phyloP scores from a whole-genome alignment of 1,139 yeast species.

The Zhuliangozyma blackwelliae region DNA sequence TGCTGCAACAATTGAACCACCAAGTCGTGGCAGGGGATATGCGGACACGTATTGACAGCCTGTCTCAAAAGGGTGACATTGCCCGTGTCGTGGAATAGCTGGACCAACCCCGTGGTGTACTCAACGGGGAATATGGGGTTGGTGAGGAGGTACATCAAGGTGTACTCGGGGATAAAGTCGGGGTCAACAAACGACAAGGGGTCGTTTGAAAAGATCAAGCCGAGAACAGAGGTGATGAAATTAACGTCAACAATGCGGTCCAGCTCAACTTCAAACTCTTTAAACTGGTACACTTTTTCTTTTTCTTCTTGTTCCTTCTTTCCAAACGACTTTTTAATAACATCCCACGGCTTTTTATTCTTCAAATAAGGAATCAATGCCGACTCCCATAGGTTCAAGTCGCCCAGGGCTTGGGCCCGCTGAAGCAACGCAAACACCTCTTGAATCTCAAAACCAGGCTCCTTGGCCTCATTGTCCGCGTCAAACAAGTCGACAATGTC shows the following conservation, averaged over 20 bases:
- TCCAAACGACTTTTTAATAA: conserved; percentile 15
- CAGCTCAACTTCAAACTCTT: conserved; percentile 55
- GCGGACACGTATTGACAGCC: conserved; percentile 75
- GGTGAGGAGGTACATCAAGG: conserved; percentile 71
- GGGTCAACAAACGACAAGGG: conserved; percentile 17
- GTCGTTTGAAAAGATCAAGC: conserved; percentile 33
- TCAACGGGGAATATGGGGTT: conserved; percentile 79
- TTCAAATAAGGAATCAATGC: conserved; percentile 32
- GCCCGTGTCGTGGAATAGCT: conserved; percentile 33
- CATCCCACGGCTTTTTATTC: conserved; percentile 21
- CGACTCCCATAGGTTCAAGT: conserved; percentile 28
- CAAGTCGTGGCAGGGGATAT: conserved; percentile 60
- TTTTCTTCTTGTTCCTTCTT: conserved; percentile 7
- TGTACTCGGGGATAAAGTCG: conserved; percentile 48
- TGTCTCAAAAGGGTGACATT: conserved; percentile 70
- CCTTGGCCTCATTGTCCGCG: conserved; percentile 19
- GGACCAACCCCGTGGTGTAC: conserved; percentile 51
- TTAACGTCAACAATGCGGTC: conserved; percentile 66
- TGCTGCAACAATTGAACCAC: conserved; percentile 47
- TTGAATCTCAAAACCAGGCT: conserved; percentile 20
- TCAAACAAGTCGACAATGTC: conserved; percentile 30
- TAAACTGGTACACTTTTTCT: conserved; percentile 18
- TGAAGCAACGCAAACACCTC: conserved; percentile 22
- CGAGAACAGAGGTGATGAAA: conserved; percentile 49
- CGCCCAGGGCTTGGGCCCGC: conserved; percentile 13